Evolutionary conservation across 2,329 filamentous ascomycete species (phyloP), one percentile per base, ranked within the genome.

Genomic region (Talaromyces amestolkiae): DNA sequence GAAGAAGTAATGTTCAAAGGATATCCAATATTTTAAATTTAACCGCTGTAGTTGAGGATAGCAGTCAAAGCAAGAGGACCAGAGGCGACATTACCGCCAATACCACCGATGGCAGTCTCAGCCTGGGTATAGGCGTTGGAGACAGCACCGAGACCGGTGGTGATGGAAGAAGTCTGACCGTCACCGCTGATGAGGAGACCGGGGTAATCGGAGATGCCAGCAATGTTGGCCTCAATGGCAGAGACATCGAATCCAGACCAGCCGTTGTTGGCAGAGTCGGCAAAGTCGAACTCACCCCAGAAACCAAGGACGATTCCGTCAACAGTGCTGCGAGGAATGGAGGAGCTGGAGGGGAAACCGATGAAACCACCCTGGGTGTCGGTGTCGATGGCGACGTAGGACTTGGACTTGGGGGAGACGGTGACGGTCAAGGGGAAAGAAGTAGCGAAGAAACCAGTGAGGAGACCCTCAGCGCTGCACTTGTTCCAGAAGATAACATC

Each of bases 271-370:
- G 66, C 61, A 27, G 49, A 27, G 71, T 70, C 74, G 67, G 70
- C 71, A 65, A 80, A 77, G 70, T 75, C 73, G 61, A 79, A 78
- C 66, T 80, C 78, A 69, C 77, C 77, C 77, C 77, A 80, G 69
- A 77, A 79, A 69, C 70, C 73, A n/a, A 75, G 71, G 58, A 75
- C 77, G 7, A 70, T 68, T 49, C 78, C 77, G 54, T 67, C 70
- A 62, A 71, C 69, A 31, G 63, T 72, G 62, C 8, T 37, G 35
- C 76, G 75, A 11, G 77, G 69, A 22, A 61, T 47, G 31, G 70
- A 68, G 45, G 73, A 17, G 41, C 49, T 51, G 27, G 60, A 72
- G 56, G 69, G 67, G 49, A 69, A 65, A 51, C 75, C 76, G 69
- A 75, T 71, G 71, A 76, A 78, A 59, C 71, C 75, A 72, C 77